Base-by-base conservation (phyloP, 441 rosid species). In the Syzygium syzygioides region DNA sequence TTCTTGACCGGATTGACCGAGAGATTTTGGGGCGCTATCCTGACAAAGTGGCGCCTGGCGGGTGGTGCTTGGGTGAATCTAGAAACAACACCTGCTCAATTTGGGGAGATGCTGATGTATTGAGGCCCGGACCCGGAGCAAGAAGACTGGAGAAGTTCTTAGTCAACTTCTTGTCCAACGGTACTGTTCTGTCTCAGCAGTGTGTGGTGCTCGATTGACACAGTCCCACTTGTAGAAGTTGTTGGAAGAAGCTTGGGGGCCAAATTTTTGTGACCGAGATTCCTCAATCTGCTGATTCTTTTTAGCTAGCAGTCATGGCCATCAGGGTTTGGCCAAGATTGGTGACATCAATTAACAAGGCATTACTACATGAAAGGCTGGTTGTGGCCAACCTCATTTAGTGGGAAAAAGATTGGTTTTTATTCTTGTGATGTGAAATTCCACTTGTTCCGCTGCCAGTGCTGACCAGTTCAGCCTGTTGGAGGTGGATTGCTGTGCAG, bases 61-160 rank as follows among this genome's bases (percentile, higher is more conserved):
- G 99, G 68, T 98, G 99, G 99, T 97, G 99, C 94, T 90, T 98
- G 87, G 99, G 95, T 59, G 94, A 95, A 50, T 90, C 94, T 45
- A 90, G 88, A 52, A 94, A 94, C 34, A 91, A 90, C 86, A 88
- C 93, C 1, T 97, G 99, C 90, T 94, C 94, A 52, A 92, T 94
- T 32, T 97, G 99, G 99, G 99, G 99, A 6, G 95, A 97, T 92
- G 97, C 99, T 14, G 94, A 95, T 90, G 90, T 98, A 87, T 88
- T 97, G 87, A 93, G 98, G 59, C 98, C 99, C 4, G 96, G 99
- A 84, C 91, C 95, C 12, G 98, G 98, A 66, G 92, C 99, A 26
- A 93, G 90, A 76, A 96, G 98, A 88, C 99, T 98, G 3, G 97
- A 96, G 88, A 95, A 93, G 64, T 91, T 91, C 23, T 91, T 97